Percentiles rank a stretch among this genome's conserved stretches.
Evolutionary conservation across 2,329 filamentous ascomycete genomes (phyloP).

Genomic region (Aspergillus udagawae): DNA sequence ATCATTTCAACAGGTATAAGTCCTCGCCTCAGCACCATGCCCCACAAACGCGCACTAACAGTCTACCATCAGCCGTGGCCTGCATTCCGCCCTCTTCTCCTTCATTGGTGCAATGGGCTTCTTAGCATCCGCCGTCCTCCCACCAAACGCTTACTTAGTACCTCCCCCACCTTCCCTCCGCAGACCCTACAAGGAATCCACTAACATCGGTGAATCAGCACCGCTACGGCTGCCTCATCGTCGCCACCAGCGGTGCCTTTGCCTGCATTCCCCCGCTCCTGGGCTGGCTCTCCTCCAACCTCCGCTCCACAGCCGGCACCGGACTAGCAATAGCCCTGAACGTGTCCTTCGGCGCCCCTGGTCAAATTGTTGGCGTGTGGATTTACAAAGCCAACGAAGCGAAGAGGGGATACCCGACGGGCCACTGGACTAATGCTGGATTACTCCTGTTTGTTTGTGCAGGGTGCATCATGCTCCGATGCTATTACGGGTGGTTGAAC

Average conservation of each 20-base stretch:
- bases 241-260: constrained; percentile 64
- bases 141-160: constrained; percentile 54
- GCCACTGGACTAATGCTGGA: constrained; percentile 64
- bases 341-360: constrained; percentile 63
- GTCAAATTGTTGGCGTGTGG: constrained; percentile 70
- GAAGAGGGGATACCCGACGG: constrained; percentile 61
- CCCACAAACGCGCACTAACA: constrained; percentile 13
- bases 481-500: constrained; percentile 54
- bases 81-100: constrained; percentile 49
- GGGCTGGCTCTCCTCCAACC: constrained; percentile 67
- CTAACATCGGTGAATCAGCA: constrained; percentile 20
- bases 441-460: constrained; percentile 56
- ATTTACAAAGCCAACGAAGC: constrained; percentile 66
- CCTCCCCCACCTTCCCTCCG: constrained; percentile 6
- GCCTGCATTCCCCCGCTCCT: constrained; percentile 66
- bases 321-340: constrained; percentile 69
- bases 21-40: not conserved
- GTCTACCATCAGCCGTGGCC: constrained; percentile 41
- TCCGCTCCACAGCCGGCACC: constrained; percentile 60
- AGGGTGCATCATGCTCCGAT: constrained; percentile 51
- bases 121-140: constrained; percentile 60
- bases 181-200: not conserved
- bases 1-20: constrained; percentile 43
- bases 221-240: constrained; percentile 67
- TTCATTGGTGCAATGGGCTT: constrained; percentile 55